Evolutionary conservation across 495 filamentous ascomycete genomes (phyloP), one percentile per base, ranked within the genome.

Genomic region (Penicilliopsis zonata): DNA sequence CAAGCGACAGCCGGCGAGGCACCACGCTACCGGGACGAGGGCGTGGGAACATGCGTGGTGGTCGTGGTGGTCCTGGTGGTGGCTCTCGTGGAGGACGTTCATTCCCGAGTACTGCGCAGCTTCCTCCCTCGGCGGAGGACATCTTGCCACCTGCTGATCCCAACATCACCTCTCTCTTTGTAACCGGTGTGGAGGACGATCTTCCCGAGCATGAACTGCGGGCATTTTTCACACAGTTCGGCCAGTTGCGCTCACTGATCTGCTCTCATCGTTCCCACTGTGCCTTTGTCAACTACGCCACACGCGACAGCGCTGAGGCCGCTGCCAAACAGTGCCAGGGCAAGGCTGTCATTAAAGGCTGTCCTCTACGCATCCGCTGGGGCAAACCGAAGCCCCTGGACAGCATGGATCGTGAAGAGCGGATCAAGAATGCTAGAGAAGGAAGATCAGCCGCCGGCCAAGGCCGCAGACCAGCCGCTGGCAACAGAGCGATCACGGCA

Each of bases 261-360:
- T 94, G 92, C 55, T 92, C 86, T 9, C 90, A 98, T 55, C 88
- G 93, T 55, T 82, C 90, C 5, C 92, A 95, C 48, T 94, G 84
- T 46, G 90, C 92, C 0, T 98, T 94, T 46, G 70, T 98, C 55
- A 98, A 96, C 59, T 98, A 82, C 51, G 69, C 80, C 33, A 80
- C 72, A 16, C 76, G 92, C 32, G 73, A 82, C 25, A 76, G 69
- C 2, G 90, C 90, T 7, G 90, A 96, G 54, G 74, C 65, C 15
- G 90, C 90, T 0, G 81, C 92, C 0, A 72, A 71, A 33, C 76
- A 80, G 18, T 88, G 82, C 46, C 81, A 94, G 53, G 90, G 92
- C 1, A 83, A 80, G 38, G 85, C 84, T 1, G 69, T 96, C 18
- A 79, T 80, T 31, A 54, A 69, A 19, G 92, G 88, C 0, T 94